Evolutionary conservation across 2,329 filamentous ascomycete genomes (phyloP).

Genomic region (Calycina herbarum): DNA sequence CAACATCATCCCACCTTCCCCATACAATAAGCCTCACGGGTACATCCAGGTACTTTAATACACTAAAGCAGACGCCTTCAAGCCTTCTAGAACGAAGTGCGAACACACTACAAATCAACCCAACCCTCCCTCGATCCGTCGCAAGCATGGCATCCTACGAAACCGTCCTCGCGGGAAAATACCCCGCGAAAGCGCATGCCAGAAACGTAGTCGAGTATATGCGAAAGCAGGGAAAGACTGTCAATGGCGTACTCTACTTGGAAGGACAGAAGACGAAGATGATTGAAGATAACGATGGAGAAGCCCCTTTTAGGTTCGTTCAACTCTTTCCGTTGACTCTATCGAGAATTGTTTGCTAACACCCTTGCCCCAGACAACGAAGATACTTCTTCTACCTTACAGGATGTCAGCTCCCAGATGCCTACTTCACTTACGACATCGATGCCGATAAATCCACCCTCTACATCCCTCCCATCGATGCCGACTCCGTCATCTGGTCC

Average conservation of each 20-base stretch:
- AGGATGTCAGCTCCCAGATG: constrained; percentile 78
- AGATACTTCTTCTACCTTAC: constrained; percentile 95
- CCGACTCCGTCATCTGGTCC: constrained; percentile 91
- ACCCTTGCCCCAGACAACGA: constrained; percentile 58
- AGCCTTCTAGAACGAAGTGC: background rate
- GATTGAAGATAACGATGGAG: constrained; percentile 86
- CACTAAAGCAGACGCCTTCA: background rate
- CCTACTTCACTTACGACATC: constrained; percentile 79
- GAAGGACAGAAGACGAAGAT: constrained; percentile 80
- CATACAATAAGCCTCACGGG: constrained; percentile 9
- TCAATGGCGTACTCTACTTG: constrained; percentile 77
- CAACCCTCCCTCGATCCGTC: background rate
- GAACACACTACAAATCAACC: background rate
- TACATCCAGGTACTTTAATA: background rate
- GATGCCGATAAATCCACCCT: constrained; percentile 71
- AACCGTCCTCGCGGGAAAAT: constrained; percentile 58
- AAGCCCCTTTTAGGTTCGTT: constrained; percentile 71
- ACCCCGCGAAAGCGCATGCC: constrained; percentile 86
- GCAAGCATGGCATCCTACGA: constrained; percentile 29
- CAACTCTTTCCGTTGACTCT: background rate
- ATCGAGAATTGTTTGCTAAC: constrained; percentile 10
- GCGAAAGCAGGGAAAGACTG: constrained; percentile 62
- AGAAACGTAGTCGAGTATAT: constrained; percentile 80
- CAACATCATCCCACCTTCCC: constrained; percentile 18
- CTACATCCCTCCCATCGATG: constrained; percentile 86